Evolutionary conservation across 345 rosid species (phyloP).

Genomic region (Salix koriyanagi): DNA sequence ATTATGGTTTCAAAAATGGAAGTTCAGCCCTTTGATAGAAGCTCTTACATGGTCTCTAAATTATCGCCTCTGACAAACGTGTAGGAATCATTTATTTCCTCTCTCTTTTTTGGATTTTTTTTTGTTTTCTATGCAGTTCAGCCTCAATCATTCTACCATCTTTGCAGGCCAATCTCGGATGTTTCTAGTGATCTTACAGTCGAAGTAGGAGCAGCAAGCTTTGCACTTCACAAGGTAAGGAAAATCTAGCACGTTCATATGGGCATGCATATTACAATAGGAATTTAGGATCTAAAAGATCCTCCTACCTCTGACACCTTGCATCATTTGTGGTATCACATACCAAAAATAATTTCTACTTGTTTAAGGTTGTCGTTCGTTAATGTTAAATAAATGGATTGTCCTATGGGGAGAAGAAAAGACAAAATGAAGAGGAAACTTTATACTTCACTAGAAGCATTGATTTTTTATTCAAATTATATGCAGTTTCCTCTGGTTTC

Average conservation of each 20-base stretch:
- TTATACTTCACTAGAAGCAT: background rate
- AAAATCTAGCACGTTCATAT: background rate
- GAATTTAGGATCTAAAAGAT: background rate
- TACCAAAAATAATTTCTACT: background rate
- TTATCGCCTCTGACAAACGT: slow-evolving; percentile 34
- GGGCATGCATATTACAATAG: background rate
- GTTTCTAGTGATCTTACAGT: slow-evolving; percentile 89
- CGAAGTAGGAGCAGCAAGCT: slow-evolving; percentile 78
- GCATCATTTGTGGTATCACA: background rate
- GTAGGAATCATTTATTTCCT: slow-evolving; percentile 29
- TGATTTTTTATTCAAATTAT: background rate
- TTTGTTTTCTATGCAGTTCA: slow-evolving; percentile 6
- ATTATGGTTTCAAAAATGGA: slow-evolving; percentile 24
- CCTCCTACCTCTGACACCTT: background rate
- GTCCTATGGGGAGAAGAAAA: background rate
- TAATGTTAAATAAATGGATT: background rate
- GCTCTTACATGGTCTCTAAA: slow-evolving; percentile 36
- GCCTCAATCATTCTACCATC: slow-evolving; percentile 16
- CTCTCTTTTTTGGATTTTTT: slow-evolving; percentile 3
- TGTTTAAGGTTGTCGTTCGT: background rate
- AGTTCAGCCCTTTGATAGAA: slow-evolving; percentile 34
- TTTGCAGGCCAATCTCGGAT: slow-evolving; percentile 91
- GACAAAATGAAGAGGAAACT: background rate
- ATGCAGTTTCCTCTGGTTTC: slow-evolving; percentile 91
- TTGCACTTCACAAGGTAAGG: slow-evolving; percentile 86